Conservation (phyloP, 495 filamentous ascomycete species). For the Podospora sp. region DNA sequence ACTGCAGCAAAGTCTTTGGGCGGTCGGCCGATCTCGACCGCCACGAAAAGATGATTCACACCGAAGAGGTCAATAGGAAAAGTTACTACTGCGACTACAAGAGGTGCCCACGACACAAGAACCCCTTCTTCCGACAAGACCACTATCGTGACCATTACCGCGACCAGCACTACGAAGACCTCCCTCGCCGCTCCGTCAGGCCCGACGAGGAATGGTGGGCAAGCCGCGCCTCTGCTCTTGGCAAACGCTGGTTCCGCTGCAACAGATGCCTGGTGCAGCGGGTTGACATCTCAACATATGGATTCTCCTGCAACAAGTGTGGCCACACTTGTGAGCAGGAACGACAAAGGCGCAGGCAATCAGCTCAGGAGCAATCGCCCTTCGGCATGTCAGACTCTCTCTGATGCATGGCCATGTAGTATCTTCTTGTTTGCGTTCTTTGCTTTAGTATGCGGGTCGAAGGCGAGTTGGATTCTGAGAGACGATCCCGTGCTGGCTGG, state of each 20-base stretch:
- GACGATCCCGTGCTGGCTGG: not conserved
- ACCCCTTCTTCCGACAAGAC: conserved; percentile 47
- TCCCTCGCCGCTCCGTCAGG: conserved; percentile 37
- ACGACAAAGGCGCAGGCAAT: conserved; percentile 26
- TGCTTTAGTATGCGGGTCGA: not conserved
- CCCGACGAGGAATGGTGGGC: conserved; percentile 30
- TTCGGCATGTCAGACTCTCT: not conserved
- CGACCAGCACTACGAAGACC: conserved; percentile 54
- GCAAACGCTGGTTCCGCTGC: conserved; percentile 53
- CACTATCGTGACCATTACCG: conserved; percentile 55
- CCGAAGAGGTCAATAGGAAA: conserved; percentile 36
- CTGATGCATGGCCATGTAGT: not conserved
- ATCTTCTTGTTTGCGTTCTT: not conserved
- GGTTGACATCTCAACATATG: conserved; percentile 35
- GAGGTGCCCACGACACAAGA: conserved; percentile 39
- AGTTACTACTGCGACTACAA: conserved; percentile 47
- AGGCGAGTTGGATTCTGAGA: not conserved
- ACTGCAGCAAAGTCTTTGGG: conserved; percentile 42
- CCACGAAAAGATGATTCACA: conserved; percentile 46
- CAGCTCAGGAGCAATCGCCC: not conserved
- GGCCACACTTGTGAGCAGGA: conserved; percentile 43
- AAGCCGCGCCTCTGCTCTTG: conserved; percentile 27
- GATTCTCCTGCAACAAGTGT: conserved; percentile 47
- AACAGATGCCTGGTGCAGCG: conserved; percentile 43
- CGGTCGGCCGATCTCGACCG: conserved; percentile 53